Conservation (phyloP, 169 alveolate genomes). For the Theileria equi region DNA sequence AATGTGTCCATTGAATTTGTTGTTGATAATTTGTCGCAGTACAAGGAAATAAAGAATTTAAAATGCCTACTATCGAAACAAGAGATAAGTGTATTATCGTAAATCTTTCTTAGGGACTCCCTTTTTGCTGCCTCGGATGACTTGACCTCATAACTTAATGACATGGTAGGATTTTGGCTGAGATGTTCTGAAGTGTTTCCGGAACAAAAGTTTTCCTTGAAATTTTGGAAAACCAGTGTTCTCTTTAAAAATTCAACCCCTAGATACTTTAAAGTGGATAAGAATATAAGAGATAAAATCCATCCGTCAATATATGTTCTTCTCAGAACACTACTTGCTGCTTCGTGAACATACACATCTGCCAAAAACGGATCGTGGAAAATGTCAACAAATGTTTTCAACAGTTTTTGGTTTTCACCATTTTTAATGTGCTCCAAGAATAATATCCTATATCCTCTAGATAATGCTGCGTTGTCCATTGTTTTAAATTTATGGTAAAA, state of each 20-base stretch:
- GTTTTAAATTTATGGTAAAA: neutral
- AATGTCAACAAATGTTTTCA: constrained; percentile 1
- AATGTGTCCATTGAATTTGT: neutral
- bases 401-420: neutral
- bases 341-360: neutral
- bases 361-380: constrained; percentile 12
- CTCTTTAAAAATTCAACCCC: neutral
- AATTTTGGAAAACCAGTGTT: constrained; percentile 3
- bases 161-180: neutral
- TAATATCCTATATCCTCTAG: constrained; percentile 13
- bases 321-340: neutral
- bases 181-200: neutral
- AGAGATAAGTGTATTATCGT: constrained; percentile 9
- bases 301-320: constrained; percentile 21
- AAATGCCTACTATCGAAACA: constrained; percentile 14
- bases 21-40: constrained; percentile 1
- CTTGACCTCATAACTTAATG: neutral
- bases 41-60: constrained; percentile 1
- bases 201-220: neutral
- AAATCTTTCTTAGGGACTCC: neutral
- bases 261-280: neutral
- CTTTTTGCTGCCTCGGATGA: neutral
- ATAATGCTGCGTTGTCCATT: constrained; percentile 25
- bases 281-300: constrained; percentile 9
- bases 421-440: neutral